These are phyloP conservation scores for Wickerhamomyces subpelliculosus DNA, from an alignment of 805 yeast species.

Conservation along the genomic window DNA sequence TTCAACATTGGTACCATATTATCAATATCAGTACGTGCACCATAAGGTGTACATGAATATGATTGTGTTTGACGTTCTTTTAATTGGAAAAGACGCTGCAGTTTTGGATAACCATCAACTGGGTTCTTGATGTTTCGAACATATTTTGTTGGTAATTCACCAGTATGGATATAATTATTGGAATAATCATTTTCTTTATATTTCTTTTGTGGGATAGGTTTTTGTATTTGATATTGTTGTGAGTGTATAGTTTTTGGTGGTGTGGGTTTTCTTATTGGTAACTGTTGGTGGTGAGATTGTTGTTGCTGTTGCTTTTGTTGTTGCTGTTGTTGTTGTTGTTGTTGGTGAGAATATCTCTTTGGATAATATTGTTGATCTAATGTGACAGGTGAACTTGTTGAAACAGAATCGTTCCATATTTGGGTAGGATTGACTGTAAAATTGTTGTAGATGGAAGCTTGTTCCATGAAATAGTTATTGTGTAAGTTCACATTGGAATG, in stretches of 20 bases:
- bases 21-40: constrained; percentile 45
- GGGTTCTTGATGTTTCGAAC: constrained; percentile 62
- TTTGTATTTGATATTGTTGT: constrained; percentile 3
- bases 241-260: constrained; percentile 6
- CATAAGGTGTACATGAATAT: constrained; percentile 58
- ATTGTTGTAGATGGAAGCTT: background rate
- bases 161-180: constrained; percentile 58
- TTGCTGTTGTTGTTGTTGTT: background rate
- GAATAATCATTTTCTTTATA: constrained; percentile 65
- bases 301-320: background rate
- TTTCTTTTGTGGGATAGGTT: constrained; percentile 11
- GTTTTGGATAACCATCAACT: constrained; percentile 80
- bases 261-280: constrained; percentile 1
- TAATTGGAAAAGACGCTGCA: constrained; percentile 58
- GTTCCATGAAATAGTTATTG: background rate
- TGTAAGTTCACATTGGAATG: background rate
- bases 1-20: constrained; percentile 52
- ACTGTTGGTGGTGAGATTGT: constrained; percentile 18
- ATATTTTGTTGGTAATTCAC: constrained; percentile 52
- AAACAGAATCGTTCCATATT: background rate
- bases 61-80: constrained; percentile 51
- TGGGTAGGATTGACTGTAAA: background rate
- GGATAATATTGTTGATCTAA: background rate
- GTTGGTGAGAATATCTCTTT: background rate
- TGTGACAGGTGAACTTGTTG: background rate